Evolutionary conservation across 176 grass and related monocot species (phyloP), one percentile per base, ranked within the genome.

Genomic region (Cenchrus fungigraminus): DNA sequence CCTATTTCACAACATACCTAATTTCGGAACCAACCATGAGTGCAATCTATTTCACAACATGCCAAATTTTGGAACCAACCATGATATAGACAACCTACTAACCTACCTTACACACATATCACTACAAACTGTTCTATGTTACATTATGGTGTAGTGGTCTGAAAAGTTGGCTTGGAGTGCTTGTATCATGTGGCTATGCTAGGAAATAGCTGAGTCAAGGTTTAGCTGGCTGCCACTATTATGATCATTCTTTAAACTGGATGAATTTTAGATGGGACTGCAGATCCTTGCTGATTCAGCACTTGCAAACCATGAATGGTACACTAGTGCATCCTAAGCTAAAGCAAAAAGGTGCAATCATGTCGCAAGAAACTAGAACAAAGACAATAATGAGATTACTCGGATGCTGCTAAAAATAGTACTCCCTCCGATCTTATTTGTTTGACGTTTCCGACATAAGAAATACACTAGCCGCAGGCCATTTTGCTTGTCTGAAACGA

Each of bases 141-240:
- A 40, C 47, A 74, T 57, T 68, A 57, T 59, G 16, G 17, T 49
- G 22, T 17, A 74, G 40, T 68, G 42, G 17, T 68, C 79, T 42
- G 25, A 45, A 60, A 75, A 60, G 42, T 76, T 87, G 25, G 29
- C 63, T 76, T 76, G 8, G 55, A 1, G 6, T 87, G 14, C 51
- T 72, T 40, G 55, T 69, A 31, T 28, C 15, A 11, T 74, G 53
- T 67, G 16, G 10, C 15, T 49, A 25, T 54, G 17, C 74, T 74
- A 53, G 22, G 50, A 63, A 63, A 47, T 40, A 80, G 59, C 9
- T 59, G 62, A 49, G 42, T 76, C 63, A 67, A 68, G 71, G 79
- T 76, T 82, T 76, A 42, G 42, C 63, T 61, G 52, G 62, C 40
- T 47, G 61, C 12, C 72, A 37, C 16, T 76, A 90, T 52, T 71